A percentile compares a stretch with the other conserved stretches of the same genome.
phyloP scores from a whole-genome alignment of 306 rosid genomes.

The Castanea sativa region DNA sequence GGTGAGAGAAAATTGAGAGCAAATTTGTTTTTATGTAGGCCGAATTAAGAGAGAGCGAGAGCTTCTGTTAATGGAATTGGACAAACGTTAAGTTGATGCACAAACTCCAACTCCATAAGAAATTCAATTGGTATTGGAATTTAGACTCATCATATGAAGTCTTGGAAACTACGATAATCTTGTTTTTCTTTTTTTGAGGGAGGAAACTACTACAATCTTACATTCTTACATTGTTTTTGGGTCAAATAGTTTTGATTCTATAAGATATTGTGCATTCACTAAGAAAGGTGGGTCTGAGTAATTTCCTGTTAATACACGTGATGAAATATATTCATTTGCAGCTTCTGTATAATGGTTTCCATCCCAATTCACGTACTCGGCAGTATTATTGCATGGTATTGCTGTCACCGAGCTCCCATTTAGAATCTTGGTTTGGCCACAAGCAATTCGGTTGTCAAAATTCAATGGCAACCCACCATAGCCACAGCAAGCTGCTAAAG shows the following conservation, averaged over 20 bases:
- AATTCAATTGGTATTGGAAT: no score
- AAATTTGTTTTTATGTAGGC: no score
- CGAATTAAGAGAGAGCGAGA: no score
- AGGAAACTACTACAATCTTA: no score
- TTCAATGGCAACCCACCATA: slow-evolving; percentile 42
- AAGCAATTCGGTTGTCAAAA: slow-evolving; percentile 28
- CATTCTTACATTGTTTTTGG: neutral
- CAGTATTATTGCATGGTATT: slow-evolving; percentile 24
- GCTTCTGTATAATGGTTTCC: slow-evolving; percentile 45
- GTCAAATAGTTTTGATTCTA: neutral
- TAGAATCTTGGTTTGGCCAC: slow-evolving; percentile 30
- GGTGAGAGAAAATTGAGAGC: no score
- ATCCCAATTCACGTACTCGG: slow-evolving; percentile 42
- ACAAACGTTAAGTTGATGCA: no score
- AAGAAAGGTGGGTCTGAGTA: slow-evolving; percentile 25
- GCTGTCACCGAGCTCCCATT: slow-evolving; percentile 32
- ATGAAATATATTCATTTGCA: slow-evolving; percentile 34
- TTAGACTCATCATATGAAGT: no score
- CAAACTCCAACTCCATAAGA: no score
- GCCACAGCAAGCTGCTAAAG: slow-evolving; percentile 43
- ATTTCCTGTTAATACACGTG: slow-evolving; percentile 30
- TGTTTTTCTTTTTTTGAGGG: no score
- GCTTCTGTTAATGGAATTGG: no score
- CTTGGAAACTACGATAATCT: no score
- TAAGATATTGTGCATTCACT: neutral